Base-by-base conservation (phyloP, 495 filamentous ascomycete species). In the Trichoderma reesei region DNA sequence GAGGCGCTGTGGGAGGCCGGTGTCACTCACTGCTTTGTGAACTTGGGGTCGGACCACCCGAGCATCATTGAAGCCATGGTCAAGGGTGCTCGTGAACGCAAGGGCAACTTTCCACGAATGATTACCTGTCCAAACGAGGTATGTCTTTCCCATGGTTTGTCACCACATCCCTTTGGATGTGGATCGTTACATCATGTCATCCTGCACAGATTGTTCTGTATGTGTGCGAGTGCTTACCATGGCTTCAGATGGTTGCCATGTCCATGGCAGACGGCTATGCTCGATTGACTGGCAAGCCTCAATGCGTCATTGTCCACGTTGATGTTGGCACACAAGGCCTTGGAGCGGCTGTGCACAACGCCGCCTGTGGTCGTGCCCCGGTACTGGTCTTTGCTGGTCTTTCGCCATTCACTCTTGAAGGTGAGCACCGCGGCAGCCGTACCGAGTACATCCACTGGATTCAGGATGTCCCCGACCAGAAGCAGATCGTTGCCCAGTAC, bases 391-490 rank as follows among this genome's bases (percentile, higher is more conserved):
- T 98, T 70, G 93, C 93, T 1, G 93, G 93, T 11, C 77, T 98
- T 37, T 90, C 86, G 1, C 93, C 93, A 0, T 95, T 88, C 69
- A 97, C 93, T 3, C 85, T 90, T 41, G 92, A 98, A 67, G 93
- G 93, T 5, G 93, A 97, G 76, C 83, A 91, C 79, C 82, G 90
- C 26, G 93, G 93, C 2, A 90, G 86, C 4, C 82, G 93, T 48
- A 96, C 91, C 0, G 93, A 97, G 75, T 97, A 93, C 72, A 98
- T 96, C 70, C 93, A 98, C 71, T 98, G 93, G 90, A 92, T 96
- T 46, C 93, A 98, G 70, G 90, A 98, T 75, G 90, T 97, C 7
- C 93, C 92, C 1, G 91, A 98, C 66, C 93, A 98, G 76, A 92
- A 90, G 72, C 87, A 88, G 72, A 96, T 98, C 65, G 80, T 98